These are phyloP conservation scores for Dioscorea cayenensis DNA, from an alignment of 116 monocot species.

Conservation along the genomic window DNA sequence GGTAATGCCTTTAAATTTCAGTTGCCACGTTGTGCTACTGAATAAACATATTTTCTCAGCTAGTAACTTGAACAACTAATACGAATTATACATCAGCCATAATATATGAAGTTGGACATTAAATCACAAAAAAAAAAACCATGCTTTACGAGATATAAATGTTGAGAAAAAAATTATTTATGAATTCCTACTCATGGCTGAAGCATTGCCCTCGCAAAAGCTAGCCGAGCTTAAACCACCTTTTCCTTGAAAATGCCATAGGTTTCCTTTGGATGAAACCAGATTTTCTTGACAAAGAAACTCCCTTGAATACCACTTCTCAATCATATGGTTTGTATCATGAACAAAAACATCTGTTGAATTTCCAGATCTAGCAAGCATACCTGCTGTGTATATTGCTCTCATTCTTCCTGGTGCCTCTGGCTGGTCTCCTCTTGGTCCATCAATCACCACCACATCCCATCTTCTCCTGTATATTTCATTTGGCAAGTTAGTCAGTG, in stretches of 20 bases:
- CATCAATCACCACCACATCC: slow-evolving; percentile 73
- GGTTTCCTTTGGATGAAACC: slow-evolving; percentile 34
- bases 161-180: background rate
- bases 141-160: background rate
- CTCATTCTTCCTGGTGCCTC: slow-evolving; percentile 62
- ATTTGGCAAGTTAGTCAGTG: slow-evolving; percentile 30
- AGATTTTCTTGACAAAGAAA: slow-evolving; percentile 49
- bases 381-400: slow-evolving; percentile 50
- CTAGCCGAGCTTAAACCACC: slow-evolving; percentile 12
- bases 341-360: slow-evolving; percentile 62
- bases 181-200: background rate
- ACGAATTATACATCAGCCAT: background rate
- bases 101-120: background rate
- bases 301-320: slow-evolving; percentile 67
- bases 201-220: slow-evolving; percentile 18
- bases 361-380: slow-evolving; percentile 31
- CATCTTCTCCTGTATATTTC: slow-evolving; percentile 29
- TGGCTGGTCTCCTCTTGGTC: slow-evolving; percentile 45
- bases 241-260: slow-evolving; percentile 51
- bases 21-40: too few species aligned
- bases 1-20: too few species aligned
- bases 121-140: background rate
- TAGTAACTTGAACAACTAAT: background rate
- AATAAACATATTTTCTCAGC: too few species aligned
- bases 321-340: slow-evolving; percentile 43